These are phyloP conservation scores for Neofusicoccum sp. DNA, from an alignment of 2,329 filamentous ascomycete species.

Conservation along the genomic window DNA sequence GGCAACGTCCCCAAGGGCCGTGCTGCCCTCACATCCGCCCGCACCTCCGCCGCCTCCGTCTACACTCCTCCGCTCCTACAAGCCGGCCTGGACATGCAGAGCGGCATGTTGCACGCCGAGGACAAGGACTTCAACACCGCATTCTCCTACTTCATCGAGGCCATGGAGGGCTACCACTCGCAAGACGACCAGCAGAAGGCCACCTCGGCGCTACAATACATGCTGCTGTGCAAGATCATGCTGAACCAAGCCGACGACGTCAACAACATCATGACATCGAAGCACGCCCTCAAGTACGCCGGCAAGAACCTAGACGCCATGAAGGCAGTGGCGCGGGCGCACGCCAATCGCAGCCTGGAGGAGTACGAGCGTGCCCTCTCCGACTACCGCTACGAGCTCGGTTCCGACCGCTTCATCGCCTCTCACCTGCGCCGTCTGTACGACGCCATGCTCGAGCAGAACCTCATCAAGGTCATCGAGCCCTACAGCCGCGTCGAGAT, in stretches of 20 bases:
- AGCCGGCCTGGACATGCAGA: slow-evolving; percentile 98
- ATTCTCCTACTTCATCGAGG: slow-evolving; percentile 99
- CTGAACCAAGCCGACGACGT: slow-evolving; percentile 95
- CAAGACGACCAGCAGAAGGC: slow-evolving; percentile 86
- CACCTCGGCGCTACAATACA: slow-evolving; percentile 98
- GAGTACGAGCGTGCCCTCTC: slow-evolving; percentile 94
- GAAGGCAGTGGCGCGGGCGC: slow-evolving; percentile 96
- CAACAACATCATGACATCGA: slow-evolving; percentile 88
- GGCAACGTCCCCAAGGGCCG: slow-evolving; percentile 96
- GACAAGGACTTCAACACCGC: slow-evolving; percentile 99
- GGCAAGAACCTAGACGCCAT: slow-evolving; percentile 96
- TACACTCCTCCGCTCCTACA: slow-evolving; percentile 95
- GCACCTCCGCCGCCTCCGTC: slow-evolving; percentile 92
- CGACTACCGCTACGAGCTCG: slow-evolving; percentile 88
- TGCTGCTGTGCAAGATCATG: slow-evolving; percentile 99
- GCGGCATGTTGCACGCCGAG: slow-evolving; percentile 96
- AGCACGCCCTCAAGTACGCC: slow-evolving; percentile 95
- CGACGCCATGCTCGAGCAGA: slow-evolving; percentile 98
- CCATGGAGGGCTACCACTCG: slow-evolving; percentile 91
- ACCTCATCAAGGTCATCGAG: slow-evolving; percentile 99
- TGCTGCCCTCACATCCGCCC: slow-evolving; percentile 88
- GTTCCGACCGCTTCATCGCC: slow-evolving; percentile 91
- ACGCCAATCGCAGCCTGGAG: slow-evolving; percentile 91
- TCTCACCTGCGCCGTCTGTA: slow-evolving; percentile 94
- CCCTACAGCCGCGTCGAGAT: slow-evolving; percentile 97